Evolutionary conservation across 148 eudicot species (phyloP).

Genomic region (Tetragonia tetragonoides): DNA sequence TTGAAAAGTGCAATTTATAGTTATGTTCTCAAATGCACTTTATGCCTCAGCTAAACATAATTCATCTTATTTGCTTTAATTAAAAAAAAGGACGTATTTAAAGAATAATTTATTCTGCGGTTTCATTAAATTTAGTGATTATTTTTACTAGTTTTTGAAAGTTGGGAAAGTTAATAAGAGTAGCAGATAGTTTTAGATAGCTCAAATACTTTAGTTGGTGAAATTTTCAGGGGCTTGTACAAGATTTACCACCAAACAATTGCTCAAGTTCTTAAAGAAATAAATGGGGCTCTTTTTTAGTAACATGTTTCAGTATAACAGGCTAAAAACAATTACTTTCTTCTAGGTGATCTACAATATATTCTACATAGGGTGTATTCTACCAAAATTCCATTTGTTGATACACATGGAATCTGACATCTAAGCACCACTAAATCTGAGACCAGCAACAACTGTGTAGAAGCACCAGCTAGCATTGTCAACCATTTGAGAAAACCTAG

Average conservation of each 20-base stretch:
- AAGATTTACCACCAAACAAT: slow-evolving; percentile 6
- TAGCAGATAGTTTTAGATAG: no score
- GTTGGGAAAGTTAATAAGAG: no score
- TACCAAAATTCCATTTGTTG: neutral
- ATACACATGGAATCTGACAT: neutral
- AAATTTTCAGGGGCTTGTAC: no score
- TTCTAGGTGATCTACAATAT: slow-evolving; percentile 8
- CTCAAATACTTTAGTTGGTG: no score
- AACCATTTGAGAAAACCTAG: neutral
- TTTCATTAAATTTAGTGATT: no score
- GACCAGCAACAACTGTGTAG: neutral
- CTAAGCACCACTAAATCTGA: neutral
- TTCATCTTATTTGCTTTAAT: no score
- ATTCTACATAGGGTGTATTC: slow-evolving; percentile 7
- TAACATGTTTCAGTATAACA: slow-evolving; percentile 17
- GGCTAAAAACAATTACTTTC: neutral
- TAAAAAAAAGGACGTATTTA: no score
- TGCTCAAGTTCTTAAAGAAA: neutral
- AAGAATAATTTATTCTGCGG: no score
- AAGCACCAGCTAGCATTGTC: slow-evolving; percentile 6
- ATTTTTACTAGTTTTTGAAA: no score
- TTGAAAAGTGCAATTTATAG: no score
- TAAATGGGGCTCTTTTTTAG: neutral
- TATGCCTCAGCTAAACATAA: no score
- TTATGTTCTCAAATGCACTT: no score